These are phyloP conservation scores for Drechslerella coelobrocha DNA, from an alignment of 2,329 filamentous ascomycete genomes.

Conservation along the genomic window DNA sequence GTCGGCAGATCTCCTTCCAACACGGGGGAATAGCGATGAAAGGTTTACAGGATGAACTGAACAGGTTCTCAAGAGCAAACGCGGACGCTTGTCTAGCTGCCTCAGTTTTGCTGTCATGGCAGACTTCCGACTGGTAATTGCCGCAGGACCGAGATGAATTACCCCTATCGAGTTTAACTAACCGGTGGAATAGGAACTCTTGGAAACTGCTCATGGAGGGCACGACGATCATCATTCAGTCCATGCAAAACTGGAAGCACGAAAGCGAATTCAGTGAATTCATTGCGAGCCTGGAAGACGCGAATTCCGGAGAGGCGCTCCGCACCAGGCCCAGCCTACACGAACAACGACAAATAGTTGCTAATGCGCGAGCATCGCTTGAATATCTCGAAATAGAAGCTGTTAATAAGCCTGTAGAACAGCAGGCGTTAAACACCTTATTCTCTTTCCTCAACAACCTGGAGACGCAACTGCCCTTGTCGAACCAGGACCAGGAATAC, in stretches of 20 bases:
- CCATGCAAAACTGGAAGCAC: slow-evolving; percentile 90
- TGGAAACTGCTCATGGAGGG: slow-evolving; percentile 94
- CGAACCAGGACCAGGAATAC: slow-evolving; percentile 83
- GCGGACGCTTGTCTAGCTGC: slow-evolving; percentile 91
- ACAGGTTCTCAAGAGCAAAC: slow-evolving; percentile 80
- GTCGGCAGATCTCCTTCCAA: slow-evolving; percentile 86
- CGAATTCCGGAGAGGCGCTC: slow-evolving; percentile 69
- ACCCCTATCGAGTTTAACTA: slow-evolving; percentile 50
- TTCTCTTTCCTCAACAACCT: slow-evolving; percentile 74
- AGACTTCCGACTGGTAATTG: slow-evolving; percentile 90
- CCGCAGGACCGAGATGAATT: neutral
- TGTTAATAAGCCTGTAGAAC: slow-evolving; percentile 73
- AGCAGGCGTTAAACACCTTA: slow-evolving; percentile 72
- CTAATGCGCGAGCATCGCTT: slow-evolving; percentile 71
- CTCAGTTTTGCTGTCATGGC: slow-evolving; percentile 91
- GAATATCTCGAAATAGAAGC: slow-evolving; percentile 72
- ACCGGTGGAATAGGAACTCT: slow-evolving; percentile 71
- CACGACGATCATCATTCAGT: slow-evolving; percentile 85
- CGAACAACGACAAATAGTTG: slow-evolving; percentile 73
- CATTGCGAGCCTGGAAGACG: slow-evolving; percentile 70
- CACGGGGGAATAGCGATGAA: slow-evolving; percentile 85
- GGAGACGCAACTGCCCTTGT: slow-evolving; percentile 70
- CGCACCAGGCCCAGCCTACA: slow-evolving; percentile 68
- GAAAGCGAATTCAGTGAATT: slow-evolving; percentile 85
- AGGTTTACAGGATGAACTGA: slow-evolving; percentile 86